Conservation (phyloP, 2,329 filamentous ascomycete species). For the Capronia epimyces region DNA sequence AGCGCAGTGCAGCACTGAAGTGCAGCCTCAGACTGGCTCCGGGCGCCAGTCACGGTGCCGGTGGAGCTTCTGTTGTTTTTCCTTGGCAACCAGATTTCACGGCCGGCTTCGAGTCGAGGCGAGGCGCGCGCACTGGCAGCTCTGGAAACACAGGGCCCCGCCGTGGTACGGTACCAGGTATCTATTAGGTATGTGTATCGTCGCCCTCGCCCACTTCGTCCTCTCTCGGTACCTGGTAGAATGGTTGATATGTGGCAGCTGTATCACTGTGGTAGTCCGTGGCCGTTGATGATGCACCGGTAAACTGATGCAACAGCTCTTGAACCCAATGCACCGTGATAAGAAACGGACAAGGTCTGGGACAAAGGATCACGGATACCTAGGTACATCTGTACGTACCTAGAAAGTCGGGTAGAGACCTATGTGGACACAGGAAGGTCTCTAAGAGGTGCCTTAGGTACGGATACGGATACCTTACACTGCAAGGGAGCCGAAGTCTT, state of each 20-base stretch:
- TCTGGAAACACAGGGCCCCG: background rate
- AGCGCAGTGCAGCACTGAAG: background rate
- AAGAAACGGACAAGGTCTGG: too few species aligned
- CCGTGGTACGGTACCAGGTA: background rate
- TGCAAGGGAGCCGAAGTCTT: too few species aligned
- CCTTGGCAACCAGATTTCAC: constrained; percentile 21
- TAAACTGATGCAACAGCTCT: background rate
- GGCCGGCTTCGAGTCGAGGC: background rate
- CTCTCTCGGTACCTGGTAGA: too few species aligned
- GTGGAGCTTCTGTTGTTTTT: constrained; percentile 25
- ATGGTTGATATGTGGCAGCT: background rate
- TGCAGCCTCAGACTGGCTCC: too few species aligned
- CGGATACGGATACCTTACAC: too few species aligned
- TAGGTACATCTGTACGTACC: too few species aligned
- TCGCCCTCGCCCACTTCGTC: background rate
- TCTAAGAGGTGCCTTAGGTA: too few species aligned
- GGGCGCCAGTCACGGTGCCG: too few species aligned
- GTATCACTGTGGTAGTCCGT: background rate
- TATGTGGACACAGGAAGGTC: too few species aligned
- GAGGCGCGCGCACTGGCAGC: background rate
- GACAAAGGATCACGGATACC: too few species aligned
- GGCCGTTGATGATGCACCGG: background rate
- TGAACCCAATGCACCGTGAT: too few species aligned
- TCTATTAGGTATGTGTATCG: background rate
- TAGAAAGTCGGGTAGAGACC: too few species aligned